These are phyloP conservation scores for Monilinia vaccinii-corymbosi DNA, from an alignment of 2,329 filamentous ascomycete species.

Conservation along the genomic window DNA sequence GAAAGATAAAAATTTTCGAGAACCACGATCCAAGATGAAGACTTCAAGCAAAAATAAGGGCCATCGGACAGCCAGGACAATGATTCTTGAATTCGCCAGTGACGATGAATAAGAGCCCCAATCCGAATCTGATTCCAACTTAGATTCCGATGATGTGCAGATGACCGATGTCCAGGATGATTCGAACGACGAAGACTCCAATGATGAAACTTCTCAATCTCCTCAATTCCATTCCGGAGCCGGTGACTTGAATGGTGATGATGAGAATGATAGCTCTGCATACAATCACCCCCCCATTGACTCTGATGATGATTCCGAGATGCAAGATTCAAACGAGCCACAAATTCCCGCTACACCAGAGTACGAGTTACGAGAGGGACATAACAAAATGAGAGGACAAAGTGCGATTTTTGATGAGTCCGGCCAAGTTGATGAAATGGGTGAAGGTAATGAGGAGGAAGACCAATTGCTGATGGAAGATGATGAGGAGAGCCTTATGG, in stretches of 20 bases:
- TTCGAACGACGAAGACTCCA: neutral
- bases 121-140: neutral
- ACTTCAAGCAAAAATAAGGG: neutral
- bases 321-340: neutral
- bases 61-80: neutral
- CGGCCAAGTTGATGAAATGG: neutral
- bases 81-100: neutral
- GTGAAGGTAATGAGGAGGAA: neutral
- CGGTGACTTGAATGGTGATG: neutral
- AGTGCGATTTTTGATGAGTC: neutral
- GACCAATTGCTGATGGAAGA: neutral
- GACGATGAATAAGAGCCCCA: neutral
- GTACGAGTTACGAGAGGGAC: neutral
- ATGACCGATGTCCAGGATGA: neutral
- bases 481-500: neutral
- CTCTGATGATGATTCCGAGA: neutral
- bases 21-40: neutral
- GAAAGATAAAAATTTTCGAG: neutral
- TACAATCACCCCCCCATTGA: neutral
- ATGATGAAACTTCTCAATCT: neutral
- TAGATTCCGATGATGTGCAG: neutral
- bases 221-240: neutral
- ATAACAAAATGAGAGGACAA: neutral
- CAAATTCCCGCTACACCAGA: constrained; percentile 1
- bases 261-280: neutral